A percentile compares a stretch with the other conserved stretches of the same genome.
Conservation (phyloP, 2,329 filamentous ascomycete genomes). For the Dothidotthia symphoricarpi region DNA sequence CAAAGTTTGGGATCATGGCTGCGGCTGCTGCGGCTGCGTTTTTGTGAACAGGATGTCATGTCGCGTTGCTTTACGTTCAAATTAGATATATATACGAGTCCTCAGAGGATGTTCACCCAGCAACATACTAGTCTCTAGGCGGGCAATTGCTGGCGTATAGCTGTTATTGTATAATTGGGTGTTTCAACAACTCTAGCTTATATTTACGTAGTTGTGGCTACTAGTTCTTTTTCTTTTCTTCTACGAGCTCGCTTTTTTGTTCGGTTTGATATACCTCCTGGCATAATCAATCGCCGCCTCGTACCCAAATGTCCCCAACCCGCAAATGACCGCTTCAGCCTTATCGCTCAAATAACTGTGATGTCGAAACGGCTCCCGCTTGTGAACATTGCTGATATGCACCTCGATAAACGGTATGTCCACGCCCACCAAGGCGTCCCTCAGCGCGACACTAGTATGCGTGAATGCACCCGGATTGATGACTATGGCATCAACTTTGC, state of each 20-base stretch:
- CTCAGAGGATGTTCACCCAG: no score
- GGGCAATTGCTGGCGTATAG: no score
- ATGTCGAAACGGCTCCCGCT: slow-evolving; percentile 65
- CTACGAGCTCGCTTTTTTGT: slow-evolving; percentile 10
- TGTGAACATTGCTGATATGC: slow-evolving; percentile 74
- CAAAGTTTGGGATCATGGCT: slow-evolving; percentile 30
- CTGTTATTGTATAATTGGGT: no score
- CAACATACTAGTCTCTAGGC: no score
- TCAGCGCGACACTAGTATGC: slow-evolving; percentile 71
- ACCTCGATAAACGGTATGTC: slow-evolving; percentile 73
- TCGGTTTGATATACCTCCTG: slow-evolving; percentile 32
- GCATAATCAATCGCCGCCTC: slow-evolving; percentile 48
- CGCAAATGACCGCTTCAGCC: slow-evolving; percentile 70
- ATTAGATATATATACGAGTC: no score
- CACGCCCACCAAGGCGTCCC: slow-evolving; percentile 70
- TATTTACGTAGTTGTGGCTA: no score
- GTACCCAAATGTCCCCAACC: slow-evolving; percentile 55
- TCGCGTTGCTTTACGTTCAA: no score
- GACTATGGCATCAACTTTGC: slow-evolving; percentile 61
- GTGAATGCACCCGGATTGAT: slow-evolving; percentile 77
- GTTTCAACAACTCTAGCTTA: no score
- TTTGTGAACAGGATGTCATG: slow-evolving; percentile 10
- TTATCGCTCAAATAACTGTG: slow-evolving; percentile 75
- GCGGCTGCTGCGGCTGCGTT: slow-evolving; percentile 30
- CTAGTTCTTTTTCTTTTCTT: no score